phyloP scores from a whole-genome alignment of 352 stramenopile genomes.

The Pythium grandisporangium region DNA sequence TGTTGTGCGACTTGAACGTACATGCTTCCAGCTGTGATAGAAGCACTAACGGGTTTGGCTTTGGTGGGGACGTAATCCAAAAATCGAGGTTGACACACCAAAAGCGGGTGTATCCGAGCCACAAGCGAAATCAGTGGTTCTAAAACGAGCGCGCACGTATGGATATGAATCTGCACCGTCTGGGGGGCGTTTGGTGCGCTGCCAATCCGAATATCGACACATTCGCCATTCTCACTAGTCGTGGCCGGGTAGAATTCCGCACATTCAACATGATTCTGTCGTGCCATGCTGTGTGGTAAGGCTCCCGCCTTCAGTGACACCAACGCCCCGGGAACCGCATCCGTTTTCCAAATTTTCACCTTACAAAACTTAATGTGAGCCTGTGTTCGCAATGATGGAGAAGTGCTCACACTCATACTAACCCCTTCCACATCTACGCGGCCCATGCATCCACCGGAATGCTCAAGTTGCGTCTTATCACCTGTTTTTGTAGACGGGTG shows the following conservation, averaged over 20 bases:
- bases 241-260: conserved; percentile 22
- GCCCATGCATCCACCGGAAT: conserved; percentile 22
- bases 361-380: conserved; percentile 26
- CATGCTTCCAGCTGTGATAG: conserved; percentile 51
- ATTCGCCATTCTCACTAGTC: conserved; percentile 5
- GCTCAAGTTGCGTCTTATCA: conserved; percentile 5
- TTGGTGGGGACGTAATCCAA: conserved; percentile 19
- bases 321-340: too few species aligned
- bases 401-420: conserved; percentile 24
- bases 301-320: too few species aligned
- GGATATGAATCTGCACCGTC: conserved; percentile 51
- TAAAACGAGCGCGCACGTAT: conserved; percentile 45
- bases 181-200: too few species aligned
- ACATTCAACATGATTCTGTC: too few species aligned
- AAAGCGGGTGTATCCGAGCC: conserved; percentile 33
- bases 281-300: too few species aligned
- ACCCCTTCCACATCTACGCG: conserved; percentile 31
- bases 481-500: conserved; percentile 2
- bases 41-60: conserved; percentile 27
- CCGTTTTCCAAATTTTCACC: conserved; percentile 38
- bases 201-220: conserved; percentile 37
- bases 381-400: conserved; percentile 42
- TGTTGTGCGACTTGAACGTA: conserved; percentile 50
- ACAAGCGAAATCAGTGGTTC: too few species aligned
- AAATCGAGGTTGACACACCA: conserved; percentile 30